Conservation (phyloP, 169 alveolate genomes). For the Cardiosporidium cionae region DNA sequence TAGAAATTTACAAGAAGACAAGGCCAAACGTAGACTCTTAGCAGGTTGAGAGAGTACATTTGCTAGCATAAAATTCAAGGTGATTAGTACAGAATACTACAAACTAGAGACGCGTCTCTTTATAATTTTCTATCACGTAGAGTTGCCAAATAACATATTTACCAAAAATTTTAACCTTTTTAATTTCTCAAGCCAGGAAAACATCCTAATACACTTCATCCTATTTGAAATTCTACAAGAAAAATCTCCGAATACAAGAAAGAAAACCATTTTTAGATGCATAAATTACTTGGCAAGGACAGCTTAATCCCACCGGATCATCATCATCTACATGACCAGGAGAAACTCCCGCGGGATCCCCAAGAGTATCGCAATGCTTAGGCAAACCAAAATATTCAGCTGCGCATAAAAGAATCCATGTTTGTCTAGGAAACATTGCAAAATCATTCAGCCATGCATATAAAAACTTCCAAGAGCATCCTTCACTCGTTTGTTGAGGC, state of each 20-base stretch:
- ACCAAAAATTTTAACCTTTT: too few species aligned
- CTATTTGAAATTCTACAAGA: too few species aligned
- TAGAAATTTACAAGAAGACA: not conserved
- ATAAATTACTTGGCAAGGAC: conserved; percentile 13
- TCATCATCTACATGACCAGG: conserved; percentile 7
- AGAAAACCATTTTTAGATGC: not conserved
- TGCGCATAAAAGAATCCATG: conserved; percentile 41
- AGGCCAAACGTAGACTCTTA: not conserved
- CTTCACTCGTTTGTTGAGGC: conserved; percentile 6
- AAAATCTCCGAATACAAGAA: too few species aligned
- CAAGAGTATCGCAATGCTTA: conserved; percentile 38
- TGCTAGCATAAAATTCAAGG: not conserved
- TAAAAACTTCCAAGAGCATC: conserved; percentile 32
- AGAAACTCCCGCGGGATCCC: not conserved
- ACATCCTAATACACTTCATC: too few species aligned
- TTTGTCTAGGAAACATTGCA: conserved; percentile 41
- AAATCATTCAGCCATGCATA: conserved; percentile 43
- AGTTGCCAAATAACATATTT: too few species aligned
- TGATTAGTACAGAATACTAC: not conserved
- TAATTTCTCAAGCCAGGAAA: too few species aligned
- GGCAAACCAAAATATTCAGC: conserved; percentile 37
- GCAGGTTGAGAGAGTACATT: not conserved
- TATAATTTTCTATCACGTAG: too few species aligned
- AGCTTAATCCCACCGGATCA: not conserved
- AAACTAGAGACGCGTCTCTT: too few species aligned